Evolutionary conservation across 805 yeast genomes (phyloP).

Genomic region (Yamadazyma takamatsuzukensis): DNA sequence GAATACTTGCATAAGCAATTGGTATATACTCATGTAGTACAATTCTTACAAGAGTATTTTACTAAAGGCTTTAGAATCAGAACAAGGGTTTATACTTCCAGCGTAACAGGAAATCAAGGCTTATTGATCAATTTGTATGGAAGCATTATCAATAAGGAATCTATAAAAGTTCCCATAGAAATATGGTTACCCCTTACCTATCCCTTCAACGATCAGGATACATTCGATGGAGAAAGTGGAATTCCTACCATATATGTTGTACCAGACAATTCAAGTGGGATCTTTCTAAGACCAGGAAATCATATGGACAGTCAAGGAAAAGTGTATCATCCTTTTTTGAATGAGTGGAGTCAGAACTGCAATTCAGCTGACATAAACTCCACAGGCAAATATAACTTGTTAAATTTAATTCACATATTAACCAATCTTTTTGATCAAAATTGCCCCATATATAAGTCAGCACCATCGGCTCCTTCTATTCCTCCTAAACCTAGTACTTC

Average conservation of each 20-base stretch:
- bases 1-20: conserved; percentile 58
- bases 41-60: conserved; percentile 47
- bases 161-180: conserved; percentile 46
- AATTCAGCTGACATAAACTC: conserved; percentile 5
- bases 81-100: conserved; percentile 52
- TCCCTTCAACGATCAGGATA: conserved; percentile 38
- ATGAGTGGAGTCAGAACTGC: conserved; percentile 48
- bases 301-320: conserved; percentile 68
- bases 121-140: conserved; percentile 68
- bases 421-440: conserved; percentile 34
- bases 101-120: conserved; percentile 50
- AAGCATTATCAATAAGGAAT: conserved; percentile 32
- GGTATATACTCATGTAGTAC: conserved; percentile 60
- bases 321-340: conserved; percentile 63
- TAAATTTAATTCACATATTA: conserved; percentile 28
- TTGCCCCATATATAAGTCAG: conserved; percentile 42
- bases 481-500: conserved; percentile 19
- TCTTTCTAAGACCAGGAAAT: conserved; percentile 53
- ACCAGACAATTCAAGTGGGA: conserved; percentile 44
- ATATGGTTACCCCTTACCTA: conserved; percentile 76
- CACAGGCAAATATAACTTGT: conserved; percentile 20
- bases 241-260: conserved; percentile 67
- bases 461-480: neutral
- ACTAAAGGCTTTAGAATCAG: conserved; percentile 53
- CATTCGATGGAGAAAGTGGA: conserved; percentile 18